A percentile compares a stretch with the other conserved stretches of the same genome.
Evolutionary conservation across 2,329 filamentous ascomycete species (phyloP).

Genomic region (Cladophialophora immunda): DNA sequence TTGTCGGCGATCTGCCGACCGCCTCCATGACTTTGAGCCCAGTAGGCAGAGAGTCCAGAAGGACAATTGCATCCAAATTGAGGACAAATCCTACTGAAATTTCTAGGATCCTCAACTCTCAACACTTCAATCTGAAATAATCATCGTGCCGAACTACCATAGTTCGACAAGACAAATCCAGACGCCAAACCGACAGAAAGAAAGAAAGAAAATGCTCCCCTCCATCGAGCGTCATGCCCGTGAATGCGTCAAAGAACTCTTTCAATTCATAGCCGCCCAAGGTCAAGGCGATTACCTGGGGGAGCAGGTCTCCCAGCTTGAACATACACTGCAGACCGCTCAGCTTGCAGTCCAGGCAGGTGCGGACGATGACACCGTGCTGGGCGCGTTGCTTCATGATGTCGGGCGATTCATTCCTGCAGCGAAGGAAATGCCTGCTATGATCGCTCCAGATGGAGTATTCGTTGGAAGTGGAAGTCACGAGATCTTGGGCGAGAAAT

Average conservation of each 20-base stretch:
- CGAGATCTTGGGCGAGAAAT: constrained; percentile 44
- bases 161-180: too few species aligned
- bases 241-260: constrained; percentile 40
- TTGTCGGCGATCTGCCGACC: constrained; percentile 5
- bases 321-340: constrained; percentile 47
- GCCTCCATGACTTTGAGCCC: not conserved
- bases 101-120: not conserved
- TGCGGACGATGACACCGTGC: constrained; percentile 43
- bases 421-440: constrained; percentile 42
- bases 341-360: constrained; percentile 44
- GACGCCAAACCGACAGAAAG: not conserved
- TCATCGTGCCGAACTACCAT: too few species aligned
- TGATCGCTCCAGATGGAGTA: constrained; percentile 42
- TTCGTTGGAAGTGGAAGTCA: constrained; percentile 44
- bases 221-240: constrained; percentile 38
- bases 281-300: constrained; percentile 48
- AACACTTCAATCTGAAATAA: not conserved
- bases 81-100: not conserved
- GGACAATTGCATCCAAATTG: not conserved
- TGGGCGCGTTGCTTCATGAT: constrained; percentile 45
- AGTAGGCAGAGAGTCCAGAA: not conserved
- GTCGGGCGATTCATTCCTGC: constrained; percentile 46
- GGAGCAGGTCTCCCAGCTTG: constrained; percentile 48
- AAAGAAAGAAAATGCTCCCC: constrained; percentile 19
- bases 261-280: constrained; percentile 43